Base-by-base conservation (phyloP, 345 rosid species). In the Gossypium thurberi region DNA sequence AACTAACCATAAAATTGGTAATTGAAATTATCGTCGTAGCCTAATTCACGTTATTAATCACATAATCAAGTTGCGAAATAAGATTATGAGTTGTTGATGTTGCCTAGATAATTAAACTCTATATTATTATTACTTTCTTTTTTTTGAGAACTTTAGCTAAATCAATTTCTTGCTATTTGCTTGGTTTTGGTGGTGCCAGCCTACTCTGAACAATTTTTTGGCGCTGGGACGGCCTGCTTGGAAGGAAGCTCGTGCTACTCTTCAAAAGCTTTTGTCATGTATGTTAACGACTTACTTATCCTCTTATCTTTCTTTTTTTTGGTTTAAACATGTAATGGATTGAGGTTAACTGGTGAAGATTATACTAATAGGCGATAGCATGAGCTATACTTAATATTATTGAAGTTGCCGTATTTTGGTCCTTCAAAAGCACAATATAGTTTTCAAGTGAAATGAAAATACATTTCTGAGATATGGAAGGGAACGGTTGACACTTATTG, bases 141-240 rank as follows among this genome's bases (percentile, higher is more conserved):
- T 52, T 2, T 17, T 62, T 47, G 33, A 20, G 52, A 71, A 12
- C 6, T 46, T 43, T 57, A 37, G 23, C 15, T 42, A 71, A 42
- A 21, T 57, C 18, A 55, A n/a, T 7, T 70, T 48, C 6, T 20
- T 20, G 17, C 47, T 5, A 28, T 28, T 58, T 66, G 55, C 7
- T 57, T 61, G 52, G 9, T 57, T 61, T 46, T 59, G 65, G 55
- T 18, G 63, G 43, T 60, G 44, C 11, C 71, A 67, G 73, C 65
- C 73, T 46, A 40, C 46, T 60, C 51, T 71, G 55, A 63, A 78
- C 83, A 94, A 56, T 1, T 70, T 94, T 72, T 70, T 95, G 83
- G 90, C 93, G 3, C 28, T 91, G 93, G 97, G 99, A 26, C 80
- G 91, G 56, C 96, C 98, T 60, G 98, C 97, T 0, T 95, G 99